Evolutionary conservation across 1,139 yeast genomes (phyloP), one percentile per base, ranked within the genome.

Genomic region (Blastobotrys proliferans): DNA sequence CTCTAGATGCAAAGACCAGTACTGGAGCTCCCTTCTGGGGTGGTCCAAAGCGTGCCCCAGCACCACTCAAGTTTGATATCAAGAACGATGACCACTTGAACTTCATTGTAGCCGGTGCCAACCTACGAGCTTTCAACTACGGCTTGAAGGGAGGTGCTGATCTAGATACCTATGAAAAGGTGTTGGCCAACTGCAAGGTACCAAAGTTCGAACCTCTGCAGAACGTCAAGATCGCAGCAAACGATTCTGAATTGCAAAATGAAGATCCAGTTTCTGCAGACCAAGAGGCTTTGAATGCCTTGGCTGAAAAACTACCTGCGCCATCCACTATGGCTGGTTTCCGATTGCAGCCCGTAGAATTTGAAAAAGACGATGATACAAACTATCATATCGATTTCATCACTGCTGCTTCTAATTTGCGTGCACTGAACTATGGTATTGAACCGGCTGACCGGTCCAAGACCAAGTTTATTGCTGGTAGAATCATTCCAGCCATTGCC

Each of bases 401-500:
- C 55, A 73, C 94, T n/a, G 95, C 98, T 14, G 95, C 97, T 19
- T 90, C 97, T 2, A 92, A 92, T 64, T 79, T 95, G 66, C 81
- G 99, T 64, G 99, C 99, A 25, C 71, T 81, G 64, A 92, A 90
- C 67, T 92, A 94, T 62, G 76, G 81, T 35, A 90, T 92, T 57
- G 50, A 64, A 44, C 60, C 68, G 6, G 72, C 70, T 14, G 90
- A 83, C 61, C 74, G 77, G 40, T 74, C 77, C 40, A 81, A 79
- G 66, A 84, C 94, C 36, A 83, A 83, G 67, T 81, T 83, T 57
- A 83, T 84, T 64, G 72, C 73, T 17, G 97, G 97, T 44, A 82
- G 94, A 66, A 92, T 92, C 54, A 90, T 92, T 54, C 99, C 99
- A 10, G 98, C 98, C 14, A 92, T 92, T 71, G 98, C 98, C 29